Percentiles rank a stretch among this genome's conserved stretches.
These are phyloP conservation scores for Xanthoconium stramineum DNA, from an alignment of 768 basidiomycete species.

Conservation along the genomic window DNA sequence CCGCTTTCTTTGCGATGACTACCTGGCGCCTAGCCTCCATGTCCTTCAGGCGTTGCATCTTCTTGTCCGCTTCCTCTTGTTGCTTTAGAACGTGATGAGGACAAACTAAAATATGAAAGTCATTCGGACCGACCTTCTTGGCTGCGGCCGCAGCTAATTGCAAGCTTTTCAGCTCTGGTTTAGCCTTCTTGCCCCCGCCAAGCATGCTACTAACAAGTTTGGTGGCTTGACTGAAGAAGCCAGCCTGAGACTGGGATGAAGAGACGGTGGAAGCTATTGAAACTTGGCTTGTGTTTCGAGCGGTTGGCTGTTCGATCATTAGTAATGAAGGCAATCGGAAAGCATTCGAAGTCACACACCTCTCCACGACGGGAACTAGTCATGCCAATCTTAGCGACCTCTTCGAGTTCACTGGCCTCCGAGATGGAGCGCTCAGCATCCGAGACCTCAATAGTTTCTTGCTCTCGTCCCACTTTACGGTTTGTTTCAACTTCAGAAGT, in stretches of 20 bases:
- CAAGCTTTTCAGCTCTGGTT: conserved; percentile 76
- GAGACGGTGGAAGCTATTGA: conserved; percentile 47
- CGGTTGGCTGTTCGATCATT: conserved; percentile 16
- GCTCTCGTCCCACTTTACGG: conserved; percentile 12
- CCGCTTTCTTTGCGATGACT: conserved; percentile 68
- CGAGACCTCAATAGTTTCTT: conserved; percentile 28
- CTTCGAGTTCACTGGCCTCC: conserved; percentile 37
- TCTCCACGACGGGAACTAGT: conserved; percentile 39
- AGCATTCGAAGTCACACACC: conserved; percentile 32
- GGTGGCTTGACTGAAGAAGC: conserved; percentile 69
- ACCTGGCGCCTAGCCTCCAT: conserved; percentile 80
- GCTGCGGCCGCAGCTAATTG: conserved; percentile 80
- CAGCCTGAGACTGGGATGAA: conserved; percentile 43
- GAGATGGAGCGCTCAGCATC: conserved; percentile 34
- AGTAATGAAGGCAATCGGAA: not conserved
- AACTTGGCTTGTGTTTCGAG: conserved; percentile 52
- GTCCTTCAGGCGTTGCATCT: conserved; percentile 67
- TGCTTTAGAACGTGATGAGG: conserved; percentile 50
- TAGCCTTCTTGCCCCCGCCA: conserved; percentile 66
- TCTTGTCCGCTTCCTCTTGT: conserved; percentile 85
- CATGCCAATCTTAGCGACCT: conserved; percentile 37
- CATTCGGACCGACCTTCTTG: conserved; percentile 66
- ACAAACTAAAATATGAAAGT: not conserved
- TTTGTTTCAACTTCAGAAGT: conserved; percentile 11
- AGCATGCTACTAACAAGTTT: conserved; percentile 66